These are phyloP conservation scores for Solanum ahanhuiri DNA, from an alignment of 257 asterid genomes.

Conservation along the genomic window DNA sequence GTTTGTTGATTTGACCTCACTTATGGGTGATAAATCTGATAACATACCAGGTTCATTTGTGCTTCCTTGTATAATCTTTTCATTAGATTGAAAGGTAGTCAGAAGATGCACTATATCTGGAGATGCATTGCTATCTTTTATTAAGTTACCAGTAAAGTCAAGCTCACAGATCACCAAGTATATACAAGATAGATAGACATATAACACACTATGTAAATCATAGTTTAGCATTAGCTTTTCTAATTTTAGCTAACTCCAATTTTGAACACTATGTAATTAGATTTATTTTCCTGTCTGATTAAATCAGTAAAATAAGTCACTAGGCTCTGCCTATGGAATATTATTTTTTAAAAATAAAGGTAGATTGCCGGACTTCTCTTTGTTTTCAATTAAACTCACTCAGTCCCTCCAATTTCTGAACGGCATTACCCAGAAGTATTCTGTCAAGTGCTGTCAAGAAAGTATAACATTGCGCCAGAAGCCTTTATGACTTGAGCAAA, in stretches of 20 bases:
- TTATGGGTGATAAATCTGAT: conserved; percentile 84
- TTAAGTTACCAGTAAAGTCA: background rate
- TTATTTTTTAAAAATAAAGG: background rate
- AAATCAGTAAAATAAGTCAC: background rate
- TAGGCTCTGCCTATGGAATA: background rate
- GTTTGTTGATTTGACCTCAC: conserved; percentile 88
- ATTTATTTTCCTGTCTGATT: background rate
- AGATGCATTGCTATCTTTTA: background rate
- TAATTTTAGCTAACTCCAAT: background rate
- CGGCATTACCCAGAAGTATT: background rate
- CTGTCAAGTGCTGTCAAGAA: background rate
- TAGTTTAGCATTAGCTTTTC: background rate
- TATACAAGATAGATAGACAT: background rate
- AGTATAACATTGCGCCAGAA: background rate
- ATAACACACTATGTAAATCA: background rate
- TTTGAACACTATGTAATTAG: background rate
- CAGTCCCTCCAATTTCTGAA: background rate
- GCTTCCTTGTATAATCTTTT: background rate
- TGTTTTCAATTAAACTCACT: background rate
- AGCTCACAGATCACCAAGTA: background rate
- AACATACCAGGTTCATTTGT: conserved; percentile 78
- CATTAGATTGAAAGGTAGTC: background rate
- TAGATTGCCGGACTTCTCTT: background rate
- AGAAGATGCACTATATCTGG: background rate
- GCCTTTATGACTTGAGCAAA: background rate